These are phyloP conservation scores for Calycina herbarum DNA, from an alignment of 2,329 filamentous ascomycete species.

Conservation along the genomic window DNA sequence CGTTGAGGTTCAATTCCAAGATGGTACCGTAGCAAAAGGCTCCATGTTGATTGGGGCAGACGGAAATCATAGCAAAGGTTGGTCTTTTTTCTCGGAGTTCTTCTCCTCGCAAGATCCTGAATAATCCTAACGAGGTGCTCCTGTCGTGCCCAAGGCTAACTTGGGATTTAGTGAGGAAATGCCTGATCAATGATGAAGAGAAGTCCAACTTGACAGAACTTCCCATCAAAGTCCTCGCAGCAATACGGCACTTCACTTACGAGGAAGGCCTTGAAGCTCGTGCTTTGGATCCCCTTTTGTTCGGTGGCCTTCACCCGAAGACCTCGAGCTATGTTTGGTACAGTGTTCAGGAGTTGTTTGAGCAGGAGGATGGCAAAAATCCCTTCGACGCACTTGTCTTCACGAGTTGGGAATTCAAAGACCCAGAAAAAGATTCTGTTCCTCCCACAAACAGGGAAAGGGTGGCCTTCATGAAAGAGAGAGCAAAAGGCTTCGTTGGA, in stretches of 20 bases:
- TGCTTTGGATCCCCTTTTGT: conserved; percentile 6
- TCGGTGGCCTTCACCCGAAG: conserved; percentile 2
- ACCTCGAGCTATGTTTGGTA: conserved; percentile 9
- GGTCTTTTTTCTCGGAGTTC: neutral
- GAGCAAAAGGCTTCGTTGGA: conserved; percentile 42
- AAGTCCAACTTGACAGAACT: conserved; percentile 2
- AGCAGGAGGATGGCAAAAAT: conserved; percentile 2
- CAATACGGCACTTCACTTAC: conserved; percentile 3
- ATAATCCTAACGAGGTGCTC: neutral
- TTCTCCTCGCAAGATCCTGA: neutral
- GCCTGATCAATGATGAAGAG: neutral
- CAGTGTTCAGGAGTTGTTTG: conserved; percentile 7
- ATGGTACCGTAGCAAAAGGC: neutral
- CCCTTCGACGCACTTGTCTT: conserved; percentile 4
- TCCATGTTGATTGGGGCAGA: conserved; percentile 7
- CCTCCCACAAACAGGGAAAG: conserved; percentile 11
- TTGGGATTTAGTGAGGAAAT: neutral
- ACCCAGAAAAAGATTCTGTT: neutral
- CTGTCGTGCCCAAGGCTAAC: neutral
- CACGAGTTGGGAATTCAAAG: conserved; percentile 7
- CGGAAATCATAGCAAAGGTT: conserved; percentile 7
- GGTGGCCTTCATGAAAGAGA: conserved; percentile 43
- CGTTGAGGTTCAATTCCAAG: conserved; percentile 4
- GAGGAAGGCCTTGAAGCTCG: conserved; percentile 5
- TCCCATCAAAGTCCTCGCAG: conserved; percentile 1